Evolutionary conservation across 306 rosid species (phyloP), one percentile per base, ranked within the genome.

Genomic region (Luffa aegyptiaca): DNA sequence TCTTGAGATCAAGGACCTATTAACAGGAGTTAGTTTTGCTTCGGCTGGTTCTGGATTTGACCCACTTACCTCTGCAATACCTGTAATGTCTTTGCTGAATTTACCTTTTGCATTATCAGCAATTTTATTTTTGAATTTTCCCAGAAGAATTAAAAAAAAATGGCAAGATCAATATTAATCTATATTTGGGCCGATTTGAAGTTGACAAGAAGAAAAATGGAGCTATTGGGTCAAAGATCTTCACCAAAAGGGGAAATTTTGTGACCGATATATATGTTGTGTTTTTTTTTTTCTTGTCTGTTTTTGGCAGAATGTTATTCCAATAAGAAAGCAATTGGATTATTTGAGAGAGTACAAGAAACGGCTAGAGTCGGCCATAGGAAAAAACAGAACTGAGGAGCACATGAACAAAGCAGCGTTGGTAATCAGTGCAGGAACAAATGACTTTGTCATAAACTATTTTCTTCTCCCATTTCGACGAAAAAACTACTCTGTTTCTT

Each of bases 21-120:
- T 86, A 84, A 87, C 86, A 20, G 97, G 94, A 78, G 94, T 89
- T 35, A 92, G 92, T 77, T 92, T 92, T 80, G 97, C 97, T 26
- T 90, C 97, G 2, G 97, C 90, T 41, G 97, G 88, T 75, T 87
- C 93, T 74, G 97, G 97, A 3, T 86, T 75, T 79, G 97, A 92
- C 69, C 94, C 94, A 13, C 85, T 88, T n/a, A 92, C 97, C 12
- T 77, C 94, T 70, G 3, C 1, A 53, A 35, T 92, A 3, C 6
- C 72, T 39, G 97, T 92, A 88, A 31, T 49, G 18, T 49, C 18
- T 49, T 12, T 49, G 55, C 55, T 12, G 18, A 49, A 2, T 49
- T 39, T 39, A 42, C 5, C 12, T 3, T 11, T 13, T 49, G 55
- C 55, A 49, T 49, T 48, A 2, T 48, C 52, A 9, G 52, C 13